Percentiles rank a stretch among this genome's conserved stretches.
Evolutionary conservation across 176 grass and related monocot genomes (phyloP).

Genomic region (Rhynchospora pubera): DNA sequence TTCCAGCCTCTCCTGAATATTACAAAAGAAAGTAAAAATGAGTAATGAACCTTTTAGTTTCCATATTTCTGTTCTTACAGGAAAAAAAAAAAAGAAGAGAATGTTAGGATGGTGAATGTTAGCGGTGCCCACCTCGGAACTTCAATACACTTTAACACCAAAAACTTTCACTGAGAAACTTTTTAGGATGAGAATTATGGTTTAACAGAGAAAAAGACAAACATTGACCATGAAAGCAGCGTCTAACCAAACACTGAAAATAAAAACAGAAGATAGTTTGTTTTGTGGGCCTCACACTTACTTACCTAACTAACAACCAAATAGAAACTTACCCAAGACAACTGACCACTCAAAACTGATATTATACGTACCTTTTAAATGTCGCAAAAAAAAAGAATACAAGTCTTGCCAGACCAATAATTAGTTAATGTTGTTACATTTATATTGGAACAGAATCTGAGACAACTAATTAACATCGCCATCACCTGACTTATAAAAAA

Average conservation of each 20-base stretch:
- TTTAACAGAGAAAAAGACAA: not conserved
- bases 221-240: constrained; percentile 19
- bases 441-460: not conserved
- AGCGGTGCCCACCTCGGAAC: not conserved
- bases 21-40: not conserved
- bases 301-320: constrained; percentile 8
- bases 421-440: not conserved
- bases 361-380: not conserved
- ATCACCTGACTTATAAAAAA: not conserved
- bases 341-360: not conserved
- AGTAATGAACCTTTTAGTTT: not conserved
- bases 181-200: not conserved
- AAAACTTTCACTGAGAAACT: not conserved
- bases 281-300: not conserved
- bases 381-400: not conserved
- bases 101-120: not conserved
- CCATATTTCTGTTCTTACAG: not conserved
- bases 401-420: not conserved
- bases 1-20: constrained; percentile 63
- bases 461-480: not conserved
- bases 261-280: constrained; percentile 10
- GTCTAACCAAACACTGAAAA: constrained; percentile 14
- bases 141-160: not conserved
- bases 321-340: not conserved
- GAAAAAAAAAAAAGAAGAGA: not conserved